Evolutionary conservation across 768 basidiomycete genomes (phyloP).

Genomic region (Terana coerulea): DNA sequence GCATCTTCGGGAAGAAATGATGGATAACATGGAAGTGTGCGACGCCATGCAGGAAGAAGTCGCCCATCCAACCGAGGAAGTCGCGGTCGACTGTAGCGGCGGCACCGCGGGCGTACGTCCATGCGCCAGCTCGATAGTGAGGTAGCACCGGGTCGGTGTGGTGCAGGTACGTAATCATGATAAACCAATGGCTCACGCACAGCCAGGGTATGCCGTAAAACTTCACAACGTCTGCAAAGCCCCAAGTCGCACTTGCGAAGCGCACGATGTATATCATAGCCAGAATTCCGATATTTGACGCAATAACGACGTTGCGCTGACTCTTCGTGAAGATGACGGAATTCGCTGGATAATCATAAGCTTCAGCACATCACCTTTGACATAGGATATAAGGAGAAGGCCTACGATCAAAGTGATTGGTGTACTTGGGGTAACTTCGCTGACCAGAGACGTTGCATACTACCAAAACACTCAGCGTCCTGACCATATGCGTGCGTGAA

Average conservation of each 20-base stretch:
- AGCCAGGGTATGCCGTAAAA: constrained; percentile 41
- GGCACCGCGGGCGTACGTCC: constrained; percentile 58
- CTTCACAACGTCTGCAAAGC: constrained; percentile 32
- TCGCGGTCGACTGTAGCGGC: constrained; percentile 57
- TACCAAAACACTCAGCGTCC: constrained; percentile 26
- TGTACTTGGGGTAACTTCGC: constrained; percentile 54
- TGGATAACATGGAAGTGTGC: constrained; percentile 64
- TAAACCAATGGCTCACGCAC: constrained; percentile 41
- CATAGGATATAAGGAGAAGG: constrained; percentile 16
- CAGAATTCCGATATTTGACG: constrained; percentile 56
- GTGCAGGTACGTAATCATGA: constrained; percentile 62
- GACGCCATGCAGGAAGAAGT: constrained; percentile 63
- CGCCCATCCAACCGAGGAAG: constrained; percentile 56
- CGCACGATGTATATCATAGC: constrained; percentile 41
- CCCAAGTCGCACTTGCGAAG: constrained; percentile 34
- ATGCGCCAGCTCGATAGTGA: constrained; percentile 49
- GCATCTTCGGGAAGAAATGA: constrained; percentile 45
- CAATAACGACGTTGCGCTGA: constrained; percentile 48
- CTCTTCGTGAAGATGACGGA: constrained; percentile 52
- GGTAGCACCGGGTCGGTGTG: constrained; percentile 54
- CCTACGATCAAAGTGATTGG: constrained; percentile 66
- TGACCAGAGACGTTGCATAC: constrained; percentile 63
- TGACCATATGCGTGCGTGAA: constrained; percentile 16
- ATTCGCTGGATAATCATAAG: constrained; percentile 35
- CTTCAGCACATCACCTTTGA: not conserved